Conservation (phyloP, 1,284 basidiomycete species). For the Melampsora abietis-canadensis region DNA sequence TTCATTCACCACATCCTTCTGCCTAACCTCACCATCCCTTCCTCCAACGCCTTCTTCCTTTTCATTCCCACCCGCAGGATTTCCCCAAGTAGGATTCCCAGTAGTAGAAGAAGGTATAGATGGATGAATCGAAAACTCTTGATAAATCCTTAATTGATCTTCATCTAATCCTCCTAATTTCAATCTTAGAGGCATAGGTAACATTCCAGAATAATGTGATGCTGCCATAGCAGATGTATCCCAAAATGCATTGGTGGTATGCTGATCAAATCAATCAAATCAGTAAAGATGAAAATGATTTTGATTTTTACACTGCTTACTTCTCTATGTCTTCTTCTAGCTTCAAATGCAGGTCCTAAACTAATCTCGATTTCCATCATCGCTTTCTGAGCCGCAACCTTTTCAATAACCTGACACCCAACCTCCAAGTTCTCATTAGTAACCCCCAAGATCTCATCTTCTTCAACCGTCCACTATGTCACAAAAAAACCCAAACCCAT, state of each 20-base stretch:
- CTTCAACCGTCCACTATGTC: conserved; percentile 57
- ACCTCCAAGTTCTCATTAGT: conserved; percentile 91
- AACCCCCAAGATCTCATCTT: conserved; percentile 67
- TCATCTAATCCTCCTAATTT: conserved; percentile 76
- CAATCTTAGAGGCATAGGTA: conserved; percentile 87
- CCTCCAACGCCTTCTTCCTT: neutral
- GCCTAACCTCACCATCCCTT: conserved; percentile 1
- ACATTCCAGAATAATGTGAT: conserved; percentile 69
- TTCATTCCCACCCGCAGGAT: too few species aligned
- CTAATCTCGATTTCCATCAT: conserved; percentile 91
- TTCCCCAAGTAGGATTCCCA: neutral
- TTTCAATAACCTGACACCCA: conserved; percentile 91
- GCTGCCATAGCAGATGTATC: conserved; percentile 67
- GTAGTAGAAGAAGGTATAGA: neutral
- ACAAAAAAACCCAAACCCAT: conserved; percentile 15
- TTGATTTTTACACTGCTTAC: conserved; percentile 55
- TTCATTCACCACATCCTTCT: conserved; percentile 11
- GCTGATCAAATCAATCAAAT: conserved; percentile 8
- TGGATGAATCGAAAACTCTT: conserved; percentile 72
- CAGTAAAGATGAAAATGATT: neutral
- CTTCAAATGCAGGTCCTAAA: conserved; percentile 75
- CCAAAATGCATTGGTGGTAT: conserved; percentile 60
- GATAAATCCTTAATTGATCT: conserved; percentile 84
- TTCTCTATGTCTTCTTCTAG: conserved; percentile 81
- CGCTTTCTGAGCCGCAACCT: conserved; percentile 95